Conservation (phyloP, 345 rosid genomes). For the Cardamine resedifolia region DNA sequence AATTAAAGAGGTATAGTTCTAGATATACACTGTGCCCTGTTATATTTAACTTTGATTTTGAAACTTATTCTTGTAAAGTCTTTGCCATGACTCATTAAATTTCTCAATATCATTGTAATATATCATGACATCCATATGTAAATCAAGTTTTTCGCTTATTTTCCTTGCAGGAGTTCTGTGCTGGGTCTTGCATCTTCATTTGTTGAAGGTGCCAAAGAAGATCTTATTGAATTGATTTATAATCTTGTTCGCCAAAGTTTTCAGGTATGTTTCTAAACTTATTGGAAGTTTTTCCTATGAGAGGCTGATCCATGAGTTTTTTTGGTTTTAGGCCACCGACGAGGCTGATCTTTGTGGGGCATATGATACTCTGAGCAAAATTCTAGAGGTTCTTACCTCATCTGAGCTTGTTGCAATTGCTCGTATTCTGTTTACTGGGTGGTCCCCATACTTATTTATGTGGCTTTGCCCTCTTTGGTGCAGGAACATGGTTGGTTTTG, state of each 20-base stretch:
- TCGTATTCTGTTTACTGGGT: conserved; percentile 6
- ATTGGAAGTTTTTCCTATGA: not conserved
- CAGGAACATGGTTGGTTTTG: conserved; percentile 82
- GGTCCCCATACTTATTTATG: conserved; percentile 22
- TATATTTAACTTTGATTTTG: not conserved
- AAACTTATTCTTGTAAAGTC: not conserved
- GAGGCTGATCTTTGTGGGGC: conserved; percentile 63
- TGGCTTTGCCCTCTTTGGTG: conserved; percentile 33
- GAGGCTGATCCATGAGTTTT: conserved; percentile 26
- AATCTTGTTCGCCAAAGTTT: conserved; percentile 57
- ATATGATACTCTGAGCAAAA: conserved; percentile 61
- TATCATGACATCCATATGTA: conserved; percentile 6
- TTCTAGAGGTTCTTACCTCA: conserved; percentile 58
- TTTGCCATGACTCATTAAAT: not conserved
- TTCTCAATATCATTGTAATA: conserved; percentile 6
- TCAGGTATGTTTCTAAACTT: conserved; percentile 44
- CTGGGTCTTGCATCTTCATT: conserved; percentile 73
- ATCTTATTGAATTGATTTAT: conserved; percentile 67
- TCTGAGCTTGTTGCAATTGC: conserved; percentile 13
- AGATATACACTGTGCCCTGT: not conserved
- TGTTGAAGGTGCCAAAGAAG: conserved; percentile 68
- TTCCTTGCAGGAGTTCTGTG: conserved; percentile 46
- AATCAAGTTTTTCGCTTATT: not conserved
- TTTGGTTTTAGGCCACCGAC: conserved; percentile 49
- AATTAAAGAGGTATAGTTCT: conserved; percentile 51